Base-by-base conservation (phyloP, 1,284 basidiomycete genomes). In the Marasmius oreades region DNA sequence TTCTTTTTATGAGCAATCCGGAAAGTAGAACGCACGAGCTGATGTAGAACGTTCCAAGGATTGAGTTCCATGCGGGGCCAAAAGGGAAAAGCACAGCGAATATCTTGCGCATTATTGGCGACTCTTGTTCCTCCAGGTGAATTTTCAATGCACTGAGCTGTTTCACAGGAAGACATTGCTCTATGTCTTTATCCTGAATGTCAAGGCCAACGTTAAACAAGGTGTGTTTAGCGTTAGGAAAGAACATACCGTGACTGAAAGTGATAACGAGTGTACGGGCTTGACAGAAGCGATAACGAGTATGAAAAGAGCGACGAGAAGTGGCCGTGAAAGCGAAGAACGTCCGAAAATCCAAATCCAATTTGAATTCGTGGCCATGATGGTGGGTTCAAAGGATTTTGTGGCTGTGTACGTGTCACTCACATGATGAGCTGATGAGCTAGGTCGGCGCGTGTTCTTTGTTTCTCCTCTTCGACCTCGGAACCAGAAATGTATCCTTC, bases 41-140 rank as follows among this genome's bases (percentile, higher is more conserved):
- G 70, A 94, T 94, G 76, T 95, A 94, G 77, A 94, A 93, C 31
- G 92, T 94, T 61, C 89, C 92, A 42, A 94, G 77, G 60, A 95
- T 71, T 36, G 91, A 88, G 70, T 94, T 94, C 84, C 86, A 92
- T 5, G 84, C 92, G 58, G 92, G 91, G 53, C 91, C 84, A 65
- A 93, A 94, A 20, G 92, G 92, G 69, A 94, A 94, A 56, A 94
- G 73, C 74, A 81, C 81, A 8, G 80, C 77, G 70, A 93, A 94
- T 47, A 92, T 78, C 64, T 84, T 80, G 45, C 87, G 85, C 83
- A 91, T 82, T 51, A 91, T 68, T 39, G 87, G 85, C 18, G 87
- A 90, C 68, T 83, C 79, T 57, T 77, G 71, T 44, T 77, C 82
- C 61, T 88, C 85, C 24, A 88, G 70, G 18, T 77, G 73, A 55